phyloP scores from a whole-genome alignment of 2,329 filamentous ascomycete genomes.

The Aspergillus melleus region DNA sequence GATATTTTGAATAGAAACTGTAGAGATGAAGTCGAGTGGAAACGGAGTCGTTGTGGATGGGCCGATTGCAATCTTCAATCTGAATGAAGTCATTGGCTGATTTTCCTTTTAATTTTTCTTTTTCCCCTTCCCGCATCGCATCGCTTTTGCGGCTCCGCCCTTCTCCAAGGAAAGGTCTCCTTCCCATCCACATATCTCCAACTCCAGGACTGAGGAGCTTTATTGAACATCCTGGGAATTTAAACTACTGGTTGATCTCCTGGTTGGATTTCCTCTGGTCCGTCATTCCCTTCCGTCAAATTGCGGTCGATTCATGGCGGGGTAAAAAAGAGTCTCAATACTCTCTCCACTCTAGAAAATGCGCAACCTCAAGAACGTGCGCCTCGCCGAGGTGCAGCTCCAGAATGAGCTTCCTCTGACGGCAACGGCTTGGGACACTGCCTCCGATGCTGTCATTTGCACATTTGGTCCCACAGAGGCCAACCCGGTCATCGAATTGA shows the following conservation, averaged over 20 bases:
- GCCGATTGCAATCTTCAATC: slow-evolving; percentile 24
- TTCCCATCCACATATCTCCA: not conserved
- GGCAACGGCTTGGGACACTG: slow-evolving; percentile 81
- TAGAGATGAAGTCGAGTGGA: slow-evolving; percentile 9
- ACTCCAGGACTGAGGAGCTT: not conserved
- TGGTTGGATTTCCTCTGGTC: not conserved
- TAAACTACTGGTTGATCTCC: not conserved
- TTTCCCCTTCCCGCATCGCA: slow-evolving; percentile 15
- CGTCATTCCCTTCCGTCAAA: slow-evolving; percentile 3
- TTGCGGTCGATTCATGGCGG: slow-evolving; percentile 32
- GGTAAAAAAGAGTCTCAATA: slow-evolving; percentile 34
- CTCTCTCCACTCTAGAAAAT: slow-evolving; percentile 52
- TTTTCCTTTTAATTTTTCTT: slow-evolving; percentile 21
- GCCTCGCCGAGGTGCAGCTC: slow-evolving; percentile 65
- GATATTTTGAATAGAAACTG: not conserved
- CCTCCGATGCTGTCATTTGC: slow-evolving; percentile 74
- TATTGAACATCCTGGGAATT: not conserved
- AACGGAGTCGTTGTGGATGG: slow-evolving; percentile 14
- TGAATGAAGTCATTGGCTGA: slow-evolving; percentile 47
- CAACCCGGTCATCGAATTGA: slow-evolving; percentile 72
- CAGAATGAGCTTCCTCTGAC: slow-evolving; percentile 64
- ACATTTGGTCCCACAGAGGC: slow-evolving; percentile 76
- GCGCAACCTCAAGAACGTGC: slow-evolving; percentile 84
- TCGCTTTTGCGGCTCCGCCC: slow-evolving; percentile 25
- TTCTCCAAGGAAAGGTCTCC: not conserved